Conservation (phyloP, 2,329 filamentous ascomycete genomes). For the Biscogniauxia mediterranea region DNA sequence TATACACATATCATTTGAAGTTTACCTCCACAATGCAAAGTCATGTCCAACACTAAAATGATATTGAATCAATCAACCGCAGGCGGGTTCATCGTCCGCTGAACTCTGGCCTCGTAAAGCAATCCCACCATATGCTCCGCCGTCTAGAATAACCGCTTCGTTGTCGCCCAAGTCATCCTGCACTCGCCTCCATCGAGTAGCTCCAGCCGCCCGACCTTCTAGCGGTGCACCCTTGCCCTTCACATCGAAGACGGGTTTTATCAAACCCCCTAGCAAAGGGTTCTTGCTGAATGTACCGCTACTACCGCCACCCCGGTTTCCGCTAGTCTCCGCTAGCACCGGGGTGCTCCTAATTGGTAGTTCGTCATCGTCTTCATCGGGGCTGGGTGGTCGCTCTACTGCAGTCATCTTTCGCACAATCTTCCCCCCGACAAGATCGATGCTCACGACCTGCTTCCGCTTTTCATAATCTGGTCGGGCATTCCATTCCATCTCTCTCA, state of each 20-base stretch:
- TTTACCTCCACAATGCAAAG: too few relatives aligned
- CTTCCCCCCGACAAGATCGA: conserved; percentile 76
- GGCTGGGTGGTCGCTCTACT: conserved; percentile 56
- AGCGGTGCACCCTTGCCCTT: conserved; percentile 50
- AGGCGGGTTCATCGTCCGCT: conserved; percentile 39
- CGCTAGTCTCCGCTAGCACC: conserved; percentile 34
- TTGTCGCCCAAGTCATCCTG: conserved; percentile 61
- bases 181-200: conserved; percentile 55
- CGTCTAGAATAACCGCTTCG: conserved; percentile 57
- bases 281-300: conserved; percentile 67
- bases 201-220: conserved; percentile 42
- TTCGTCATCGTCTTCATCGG: conserved; percentile 43
- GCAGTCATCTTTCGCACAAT: conserved; percentile 71
- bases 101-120: conserved; percentile 9
- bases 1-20: too few relatives aligned
- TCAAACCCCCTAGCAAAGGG: conserved; percentile 62
- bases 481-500: conserved; percentile 85
- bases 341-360: conserved; percentile 14
- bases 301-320: conserved; percentile 33
- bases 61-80: conserved; percentile 29
- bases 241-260: conserved; percentile 60
- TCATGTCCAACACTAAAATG: too few relatives aligned
- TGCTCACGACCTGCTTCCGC: conserved; percentile 77
- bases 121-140: conserved; percentile 46
- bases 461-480: conserved; percentile 86